A percentile compares a stretch with the other conserved stretches of the same genome.
These are phyloP conservation scores for Suillus subluteus DNA, from an alignment of 768 basidiomycete genomes.

Conservation along the genomic window DNA sequence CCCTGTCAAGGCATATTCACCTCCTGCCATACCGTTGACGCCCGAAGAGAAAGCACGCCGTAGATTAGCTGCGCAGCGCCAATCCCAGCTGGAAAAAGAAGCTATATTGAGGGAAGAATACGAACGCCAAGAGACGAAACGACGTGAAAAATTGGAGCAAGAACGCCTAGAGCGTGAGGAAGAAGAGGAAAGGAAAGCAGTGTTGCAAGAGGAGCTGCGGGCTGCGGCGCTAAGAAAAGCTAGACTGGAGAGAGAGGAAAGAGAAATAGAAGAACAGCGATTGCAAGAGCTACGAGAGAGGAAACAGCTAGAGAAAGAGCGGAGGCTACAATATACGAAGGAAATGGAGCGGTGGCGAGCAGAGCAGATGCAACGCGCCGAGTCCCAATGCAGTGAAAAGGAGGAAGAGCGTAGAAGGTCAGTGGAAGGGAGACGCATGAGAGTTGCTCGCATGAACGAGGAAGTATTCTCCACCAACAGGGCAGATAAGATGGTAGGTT, in stretches of 20 bases:
- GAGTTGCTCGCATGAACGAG: slow-evolving; percentile 50
- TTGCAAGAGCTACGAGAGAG: slow-evolving; percentile 49
- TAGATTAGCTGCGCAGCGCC: slow-evolving; percentile 24
- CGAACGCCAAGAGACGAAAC: slow-evolving; percentile 43
- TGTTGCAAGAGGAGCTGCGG: slow-evolving; percentile 47
- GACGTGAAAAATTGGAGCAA: slow-evolving; percentile 21
- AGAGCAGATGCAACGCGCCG: slow-evolving; percentile 48
- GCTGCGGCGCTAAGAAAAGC: slow-evolving; percentile 38
- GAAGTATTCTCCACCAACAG: slow-evolving; percentile 46
- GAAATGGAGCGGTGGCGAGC: slow-evolving; percentile 56
- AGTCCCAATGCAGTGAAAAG: slow-evolving; percentile 48
- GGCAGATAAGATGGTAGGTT: slow-evolving; percentile 49
- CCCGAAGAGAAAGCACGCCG: slow-evolving; percentile 33
- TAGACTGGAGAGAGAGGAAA: slow-evolving; percentile 43
- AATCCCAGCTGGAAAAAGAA: slow-evolving; percentile 42
- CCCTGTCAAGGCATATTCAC: slow-evolving; percentile 13
- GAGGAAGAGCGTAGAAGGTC: slow-evolving; percentile 46
- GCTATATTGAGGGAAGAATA: slow-evolving; percentile 49
- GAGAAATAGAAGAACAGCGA: slow-evolving; percentile 49
- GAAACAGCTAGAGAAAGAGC: slow-evolving; percentile 49
- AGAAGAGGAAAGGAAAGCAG: slow-evolving; percentile 42
- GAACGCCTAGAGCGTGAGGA: slow-evolving; percentile 42
- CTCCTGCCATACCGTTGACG: slow-evolving; percentile 16
- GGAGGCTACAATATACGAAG: slow-evolving; percentile 52
- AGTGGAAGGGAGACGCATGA: slow-evolving; percentile 41